These are phyloP conservation scores for Colletotrichum viniferum DNA, from an alignment of 2,329 filamentous ascomycete genomes.

Conservation along the genomic window DNA sequence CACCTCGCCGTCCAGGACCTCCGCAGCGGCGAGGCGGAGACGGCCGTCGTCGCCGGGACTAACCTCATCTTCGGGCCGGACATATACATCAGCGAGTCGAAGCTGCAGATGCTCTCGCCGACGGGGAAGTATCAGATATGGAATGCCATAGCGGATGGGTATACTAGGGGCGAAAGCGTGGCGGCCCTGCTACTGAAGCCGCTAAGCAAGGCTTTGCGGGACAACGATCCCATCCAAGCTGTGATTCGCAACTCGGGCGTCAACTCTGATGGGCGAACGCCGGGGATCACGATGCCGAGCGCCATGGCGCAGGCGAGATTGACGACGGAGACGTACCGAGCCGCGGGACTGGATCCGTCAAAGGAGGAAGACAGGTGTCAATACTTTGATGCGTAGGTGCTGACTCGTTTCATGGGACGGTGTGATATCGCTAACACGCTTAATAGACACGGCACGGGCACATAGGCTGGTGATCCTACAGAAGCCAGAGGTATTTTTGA, in stretches of 20 bases:
- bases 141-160: constrained; percentile 34
- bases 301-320: constrained; percentile 37
- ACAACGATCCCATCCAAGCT: constrained; percentile 39
- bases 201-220: constrained; percentile 46
- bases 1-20: constrained; percentile 44
- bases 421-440: neutral
- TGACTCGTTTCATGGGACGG: constrained; percentile 17
- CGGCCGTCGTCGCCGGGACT: constrained; percentile 33
- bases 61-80: constrained; percentile 24
- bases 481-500: constrained; percentile 45
- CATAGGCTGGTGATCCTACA: constrained; percentile 47
- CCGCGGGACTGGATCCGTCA: constrained; percentile 27
- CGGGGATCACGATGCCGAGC: constrained; percentile 47
- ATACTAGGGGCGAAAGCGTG: constrained; percentile 49
- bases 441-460: constrained; percentile 45
- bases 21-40: constrained; percentile 30
- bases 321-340: constrained; percentile 33
- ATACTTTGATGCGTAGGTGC: constrained; percentile 47
- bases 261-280: constrained; percentile 47
- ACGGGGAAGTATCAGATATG: constrained; percentile 29
- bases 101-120: constrained; percentile 21
- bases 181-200: constrained; percentile 54
- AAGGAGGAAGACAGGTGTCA: constrained; percentile 28
- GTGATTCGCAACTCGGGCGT: constrained; percentile 37
- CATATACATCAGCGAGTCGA: constrained; percentile 20